These are phyloP conservation scores for Exophiala bonariae DNA, from an alignment of 2,329 filamentous ascomycete genomes.

Conservation along the genomic window DNA sequence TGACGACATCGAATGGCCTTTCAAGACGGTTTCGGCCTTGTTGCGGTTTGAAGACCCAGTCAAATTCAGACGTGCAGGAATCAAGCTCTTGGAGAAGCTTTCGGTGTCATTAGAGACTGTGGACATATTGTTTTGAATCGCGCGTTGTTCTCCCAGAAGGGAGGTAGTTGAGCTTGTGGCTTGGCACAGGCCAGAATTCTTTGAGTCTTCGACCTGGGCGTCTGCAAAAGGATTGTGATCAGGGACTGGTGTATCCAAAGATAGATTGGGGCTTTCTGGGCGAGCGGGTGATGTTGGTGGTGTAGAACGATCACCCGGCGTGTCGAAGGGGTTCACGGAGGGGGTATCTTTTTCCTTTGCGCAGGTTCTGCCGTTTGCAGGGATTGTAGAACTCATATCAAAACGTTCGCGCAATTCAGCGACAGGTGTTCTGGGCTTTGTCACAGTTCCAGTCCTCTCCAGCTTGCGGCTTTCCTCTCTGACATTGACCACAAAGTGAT, in stretches of 20 bases:
- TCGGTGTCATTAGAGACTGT: slow-evolving; percentile 1
- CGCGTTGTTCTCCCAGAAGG: too few relatives aligned
- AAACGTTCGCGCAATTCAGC: slow-evolving; percentile 16
- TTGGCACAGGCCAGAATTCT: too few relatives aligned
- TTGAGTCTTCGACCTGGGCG: background rate
- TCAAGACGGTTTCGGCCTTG: background rate
- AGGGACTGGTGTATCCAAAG: too few relatives aligned
- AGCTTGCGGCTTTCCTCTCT: background rate
- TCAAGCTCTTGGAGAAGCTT: slow-evolving; percentile 5
- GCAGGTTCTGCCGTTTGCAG: background rate
- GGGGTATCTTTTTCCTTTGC: slow-evolving; percentile 4
- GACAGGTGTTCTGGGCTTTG: slow-evolving; percentile 20
- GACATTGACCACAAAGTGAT: background rate
- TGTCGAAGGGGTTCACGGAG: slow-evolving; percentile 7
- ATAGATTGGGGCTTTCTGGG: too few relatives aligned
- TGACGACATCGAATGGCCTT: slow-evolving; percentile 15
- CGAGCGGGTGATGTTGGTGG: background rate
- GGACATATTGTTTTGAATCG: too few relatives aligned
- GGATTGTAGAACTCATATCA: slow-evolving; percentile 4
- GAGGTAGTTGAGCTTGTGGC: too few relatives aligned
- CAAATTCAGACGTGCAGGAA: slow-evolving; percentile 5
- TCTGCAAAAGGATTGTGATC: too few relatives aligned
- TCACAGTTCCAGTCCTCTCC: slow-evolving; percentile 11
- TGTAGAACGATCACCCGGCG: slow-evolving; percentile 2
- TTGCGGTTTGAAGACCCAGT: slow-evolving; percentile 7